Evolutionary conservation across 176 grass and related monocot genomes (phyloP).

Genomic region (Lolium multiflorum): DNA sequence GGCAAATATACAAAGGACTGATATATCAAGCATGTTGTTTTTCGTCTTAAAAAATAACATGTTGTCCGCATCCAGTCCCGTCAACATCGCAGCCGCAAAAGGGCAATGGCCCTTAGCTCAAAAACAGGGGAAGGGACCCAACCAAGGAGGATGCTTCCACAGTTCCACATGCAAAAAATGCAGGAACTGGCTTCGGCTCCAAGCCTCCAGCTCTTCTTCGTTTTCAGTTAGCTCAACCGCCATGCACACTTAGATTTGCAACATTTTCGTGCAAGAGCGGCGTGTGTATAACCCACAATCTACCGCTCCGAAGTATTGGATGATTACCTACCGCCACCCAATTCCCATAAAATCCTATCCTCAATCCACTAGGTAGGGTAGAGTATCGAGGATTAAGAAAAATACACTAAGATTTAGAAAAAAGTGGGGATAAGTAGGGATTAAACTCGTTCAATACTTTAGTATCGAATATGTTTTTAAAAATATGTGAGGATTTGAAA

Average conservation of each 20-base stretch:
- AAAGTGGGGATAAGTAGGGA: too few relatives aligned
- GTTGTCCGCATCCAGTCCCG: background rate
- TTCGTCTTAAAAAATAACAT: too few relatives aligned
- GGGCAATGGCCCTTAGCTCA: background rate
- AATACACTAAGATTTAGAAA: too few relatives aligned
- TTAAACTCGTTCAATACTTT: too few relatives aligned
- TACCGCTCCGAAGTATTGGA: background rate
- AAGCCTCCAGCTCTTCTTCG: background rate
- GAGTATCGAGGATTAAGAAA: too few relatives aligned
- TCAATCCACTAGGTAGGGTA: too few relatives aligned
- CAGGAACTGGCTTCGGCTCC: background rate
- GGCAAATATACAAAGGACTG: too few relatives aligned
- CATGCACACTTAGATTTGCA: background rate
- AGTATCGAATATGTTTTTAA: too few relatives aligned
- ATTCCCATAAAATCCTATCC: too few relatives aligned
- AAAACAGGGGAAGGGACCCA: background rate
- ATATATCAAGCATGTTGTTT: too few relatives aligned
- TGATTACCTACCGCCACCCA: too few relatives aligned
- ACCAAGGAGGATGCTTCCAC: background rate
- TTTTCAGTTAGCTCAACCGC: background rate
- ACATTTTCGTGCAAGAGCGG: background rate
- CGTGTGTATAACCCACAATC: background rate
- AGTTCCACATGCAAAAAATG: background rate
- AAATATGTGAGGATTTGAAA: too few relatives aligned
- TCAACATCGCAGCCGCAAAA: conserved; percentile 7